Conservation (phyloP, 202 grass and related monocot species). For the Saccharum hybrid region DNA sequence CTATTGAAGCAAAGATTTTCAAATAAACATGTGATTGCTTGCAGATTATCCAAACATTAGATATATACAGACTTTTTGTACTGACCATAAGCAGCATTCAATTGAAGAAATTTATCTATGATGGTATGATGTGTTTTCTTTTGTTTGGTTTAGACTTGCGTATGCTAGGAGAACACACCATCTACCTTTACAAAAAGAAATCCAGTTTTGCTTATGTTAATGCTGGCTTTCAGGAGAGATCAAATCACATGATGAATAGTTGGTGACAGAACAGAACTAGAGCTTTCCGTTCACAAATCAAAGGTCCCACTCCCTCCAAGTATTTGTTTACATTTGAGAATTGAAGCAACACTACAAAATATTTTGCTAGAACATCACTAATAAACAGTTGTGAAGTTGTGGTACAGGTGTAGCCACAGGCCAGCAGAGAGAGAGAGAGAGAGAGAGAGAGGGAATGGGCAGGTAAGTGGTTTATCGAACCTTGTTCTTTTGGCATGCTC, state of each 20-base stretch:
- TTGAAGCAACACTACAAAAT: background rate
- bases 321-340: background rate
- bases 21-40: slow-evolving; percentile 16
- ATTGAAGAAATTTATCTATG: background rate
- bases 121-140: background rate
- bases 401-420: background rate
- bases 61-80: background rate
- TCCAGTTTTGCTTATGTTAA: background rate
- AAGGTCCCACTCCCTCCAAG: background rate
- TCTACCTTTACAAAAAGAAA: slow-evolving; percentile 4
- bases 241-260: background rate
- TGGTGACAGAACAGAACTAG: slow-evolving; percentile 21
- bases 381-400: background rate
- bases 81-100: background rate
- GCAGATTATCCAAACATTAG: slow-evolving; percentile 13
- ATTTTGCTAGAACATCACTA: background rate
- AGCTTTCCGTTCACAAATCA: slow-evolving; percentile 8
- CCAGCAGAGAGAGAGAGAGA: background rate
- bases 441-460: background rate
- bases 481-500: slow-evolving; percentile 30
- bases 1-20: background rate
- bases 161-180: background rate
- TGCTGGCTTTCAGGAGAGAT: slow-evolving; percentile 13
- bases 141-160: background rate
- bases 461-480: slow-evolving; percentile 7